Base-by-base conservation (phyloP, 768 basidiomycete genomes). In the Trametes gibbosa region DNA sequence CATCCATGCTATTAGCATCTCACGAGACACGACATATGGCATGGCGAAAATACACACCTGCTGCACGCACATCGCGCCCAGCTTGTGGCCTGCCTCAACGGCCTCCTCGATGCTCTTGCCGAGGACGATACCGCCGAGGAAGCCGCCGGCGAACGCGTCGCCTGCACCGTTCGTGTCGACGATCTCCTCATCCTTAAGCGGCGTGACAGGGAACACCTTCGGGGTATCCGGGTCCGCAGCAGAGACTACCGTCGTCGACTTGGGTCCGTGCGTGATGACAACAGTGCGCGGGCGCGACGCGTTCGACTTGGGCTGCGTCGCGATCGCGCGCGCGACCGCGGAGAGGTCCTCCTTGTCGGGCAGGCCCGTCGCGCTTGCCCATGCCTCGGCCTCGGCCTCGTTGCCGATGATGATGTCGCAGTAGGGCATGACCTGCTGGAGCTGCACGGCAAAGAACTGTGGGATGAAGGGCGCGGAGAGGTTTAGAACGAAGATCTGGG, bases 101-200 rank as follows among this genome's bases (percentile, higher is more conserved):
- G 81, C 81, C 72, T 93, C 87, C 19, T 89, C 86, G 27, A 92
- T 68, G 27, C 69, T 75, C 81, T 92, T 97, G 13, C 93, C 95
- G 35, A 82, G 72, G 51, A 92, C 86, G 56, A 84, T 79, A 1
- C 89, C 95, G 50, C 92, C 97, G 53, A 98, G 74, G 82, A 98
- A 95, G 39, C 92, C 97, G 58, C 96, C 97, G 24, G 95, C 94
- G 67, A 99, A 98, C 42, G 92, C 93, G 72, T 99, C 96, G 42
- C 97, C 97, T 21, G 97, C 97, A 51, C 92, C 97, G 74, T 99
- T 99, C 48, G 97, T 98, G 72, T 99, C 97, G 58, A 97, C 88
- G 65, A 97, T 95, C 72, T 86, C 67, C 40, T 77, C 80, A 53
- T 81, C 79, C 46, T 69, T 65, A 58, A 96, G 76, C 39, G 79